Conservation (phyloP, 2,329 filamentous ascomycete genomes). For the Daldinia eschscholtzii region DNA sequence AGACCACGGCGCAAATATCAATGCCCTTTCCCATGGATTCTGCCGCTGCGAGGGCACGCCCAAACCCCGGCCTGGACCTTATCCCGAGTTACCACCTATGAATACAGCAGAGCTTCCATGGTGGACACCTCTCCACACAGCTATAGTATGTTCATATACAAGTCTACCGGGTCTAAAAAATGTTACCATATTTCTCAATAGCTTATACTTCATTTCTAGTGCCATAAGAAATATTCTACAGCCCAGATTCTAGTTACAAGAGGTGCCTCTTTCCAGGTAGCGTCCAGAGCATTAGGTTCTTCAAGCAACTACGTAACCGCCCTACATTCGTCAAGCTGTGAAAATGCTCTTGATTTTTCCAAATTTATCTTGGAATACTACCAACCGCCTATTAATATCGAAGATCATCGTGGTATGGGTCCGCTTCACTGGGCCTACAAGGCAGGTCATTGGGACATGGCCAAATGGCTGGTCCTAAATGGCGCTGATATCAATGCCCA, state of each 20-base stretch:
- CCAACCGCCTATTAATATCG: conserved; percentile 11
- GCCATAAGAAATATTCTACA: conserved; percentile 1
- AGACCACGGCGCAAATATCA: conserved; percentile 22
- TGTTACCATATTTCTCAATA: not conserved
- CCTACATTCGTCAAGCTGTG: conserved; percentile 16
- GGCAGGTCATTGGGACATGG: conserved; percentile 10
- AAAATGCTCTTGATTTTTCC: not conserved
- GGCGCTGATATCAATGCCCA: conserved; percentile 19
- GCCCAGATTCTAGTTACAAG: conserved; percentile 13
- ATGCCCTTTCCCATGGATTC: conserved; percentile 16
- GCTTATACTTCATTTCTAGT: conserved; percentile 20
- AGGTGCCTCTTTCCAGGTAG: conserved; percentile 26
- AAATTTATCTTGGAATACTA: conserved; percentile 16
- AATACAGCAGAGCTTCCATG: not conserved
- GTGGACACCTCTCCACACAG: conserved; percentile 34
- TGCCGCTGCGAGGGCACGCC: not conserved
- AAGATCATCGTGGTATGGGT: conserved; percentile 19
- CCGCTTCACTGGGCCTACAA: conserved; percentile 20
- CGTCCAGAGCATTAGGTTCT: conserved; percentile 5
- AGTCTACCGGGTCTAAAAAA: not conserved
- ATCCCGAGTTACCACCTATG: no score
- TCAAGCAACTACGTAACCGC: conserved; percentile 16
- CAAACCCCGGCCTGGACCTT: not conserved
- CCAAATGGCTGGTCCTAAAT: conserved; percentile 15
- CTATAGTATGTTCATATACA: conserved; percentile 22